phyloP scores from a whole-genome alignment of 2,329 filamentous ascomycete species.

The Penicillium occitanis region DNA sequence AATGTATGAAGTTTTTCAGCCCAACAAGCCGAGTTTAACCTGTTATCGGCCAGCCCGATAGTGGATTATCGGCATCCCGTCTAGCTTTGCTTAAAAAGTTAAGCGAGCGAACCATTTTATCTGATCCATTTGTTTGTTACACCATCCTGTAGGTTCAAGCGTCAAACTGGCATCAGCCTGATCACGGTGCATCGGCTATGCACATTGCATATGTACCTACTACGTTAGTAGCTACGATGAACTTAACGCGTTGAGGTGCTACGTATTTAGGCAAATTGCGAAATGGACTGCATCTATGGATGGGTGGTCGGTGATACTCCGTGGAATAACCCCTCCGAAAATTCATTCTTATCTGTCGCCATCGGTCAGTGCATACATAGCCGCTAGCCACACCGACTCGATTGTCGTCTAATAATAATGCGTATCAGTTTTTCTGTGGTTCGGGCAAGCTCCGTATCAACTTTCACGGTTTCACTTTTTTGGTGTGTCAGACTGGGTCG shows the following conservation, averaged over 20 bases:
- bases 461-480: background rate
- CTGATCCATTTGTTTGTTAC: background rate
- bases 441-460: background rate
- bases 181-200: background rate
- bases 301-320: background rate
- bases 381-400: background rate
- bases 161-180: background rate
- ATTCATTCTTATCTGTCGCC: background rate
- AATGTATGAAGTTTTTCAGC: background rate
- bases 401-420: too few species aligned
- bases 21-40: conserved; percentile 1
- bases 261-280: background rate
- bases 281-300: background rate
- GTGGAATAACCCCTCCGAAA: background rate
- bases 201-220: conserved; percentile 3
- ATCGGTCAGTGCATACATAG: background rate
- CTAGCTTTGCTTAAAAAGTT: background rate
- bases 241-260: background rate
- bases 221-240: background rate
- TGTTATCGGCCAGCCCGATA: background rate
- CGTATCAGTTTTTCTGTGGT: background rate
- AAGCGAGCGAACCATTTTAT: background rate
- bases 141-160: background rate
- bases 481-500: background rate
- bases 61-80: conserved; percentile 8